phyloP scores from a whole-genome alignment of 2,329 filamentous ascomycete species.

The Orbilia brochopaga region DNA sequence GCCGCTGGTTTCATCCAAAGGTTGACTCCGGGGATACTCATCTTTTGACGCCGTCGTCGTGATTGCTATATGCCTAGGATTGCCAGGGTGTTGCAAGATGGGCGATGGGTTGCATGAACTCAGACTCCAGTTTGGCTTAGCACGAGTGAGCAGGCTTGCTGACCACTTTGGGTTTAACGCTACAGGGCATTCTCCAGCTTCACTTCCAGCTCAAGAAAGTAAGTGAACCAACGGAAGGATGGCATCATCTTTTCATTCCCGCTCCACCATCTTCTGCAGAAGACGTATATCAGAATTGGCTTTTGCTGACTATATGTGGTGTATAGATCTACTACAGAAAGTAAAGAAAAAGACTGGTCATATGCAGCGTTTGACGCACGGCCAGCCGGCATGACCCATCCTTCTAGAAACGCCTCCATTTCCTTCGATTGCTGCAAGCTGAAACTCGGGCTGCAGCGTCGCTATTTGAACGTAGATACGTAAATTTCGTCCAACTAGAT shows the following conservation, averaged over 20 bases:
- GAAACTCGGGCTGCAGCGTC: conserved; percentile 17
- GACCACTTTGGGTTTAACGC: conserved; percentile 10
- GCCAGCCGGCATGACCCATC: conserved; percentile 10
- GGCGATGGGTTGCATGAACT: conserved; percentile 18
- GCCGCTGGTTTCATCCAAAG: conserved; percentile 18
- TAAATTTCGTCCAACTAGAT: too few relatives aligned
- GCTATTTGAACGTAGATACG: neutral
- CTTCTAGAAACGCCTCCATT: conserved; percentile 32
- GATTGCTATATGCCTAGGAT: conserved; percentile 1
- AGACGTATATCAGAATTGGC: conserved; percentile 7
- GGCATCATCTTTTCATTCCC: conserved; percentile 2
- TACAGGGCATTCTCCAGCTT: conserved; percentile 80
- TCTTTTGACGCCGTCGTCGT: conserved; percentile 10
- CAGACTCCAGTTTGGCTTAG: conserved; percentile 11
- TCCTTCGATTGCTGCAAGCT: conserved; percentile 12
- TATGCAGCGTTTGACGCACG: conserved; percentile 17
- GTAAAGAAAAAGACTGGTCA: conserved; percentile 51
- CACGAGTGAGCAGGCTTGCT: conserved; percentile 59
- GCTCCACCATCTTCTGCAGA: neutral
- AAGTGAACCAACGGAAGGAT: conserved; percentile 55
- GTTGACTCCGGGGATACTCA: neutral
- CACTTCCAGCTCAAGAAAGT: conserved; percentile 99
- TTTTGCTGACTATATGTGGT: conserved; percentile 20
- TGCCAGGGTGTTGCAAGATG: neutral
- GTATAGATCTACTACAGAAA: conserved; percentile 60